phyloP scores from a whole-genome alignment of 1,139 yeast species.

The Taphrina betulina region DNA sequence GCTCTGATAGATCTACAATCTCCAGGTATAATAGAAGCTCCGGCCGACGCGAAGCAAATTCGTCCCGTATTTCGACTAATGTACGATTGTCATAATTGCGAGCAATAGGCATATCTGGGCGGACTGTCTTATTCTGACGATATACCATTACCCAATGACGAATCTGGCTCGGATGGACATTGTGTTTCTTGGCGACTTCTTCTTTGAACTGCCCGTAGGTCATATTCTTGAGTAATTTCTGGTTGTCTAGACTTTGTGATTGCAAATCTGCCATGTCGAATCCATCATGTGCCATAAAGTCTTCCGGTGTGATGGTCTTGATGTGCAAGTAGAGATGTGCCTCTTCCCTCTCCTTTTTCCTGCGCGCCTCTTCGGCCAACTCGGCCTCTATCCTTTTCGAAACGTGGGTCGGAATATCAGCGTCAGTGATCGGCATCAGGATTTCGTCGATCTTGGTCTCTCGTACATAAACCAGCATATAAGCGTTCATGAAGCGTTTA shows the following conservation, averaged over 20 bases:
- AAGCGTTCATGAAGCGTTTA: conserved; percentile 87
- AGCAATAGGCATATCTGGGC: conserved; percentile 58
- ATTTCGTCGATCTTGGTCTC: conserved; percentile 59
- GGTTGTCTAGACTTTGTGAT: conserved; percentile 41
- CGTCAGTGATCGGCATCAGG: conserved; percentile 58
- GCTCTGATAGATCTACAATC: conserved; percentile 27
- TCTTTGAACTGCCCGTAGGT: conserved; percentile 55
- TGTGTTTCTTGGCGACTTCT: conserved; percentile 52
- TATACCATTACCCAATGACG: conserved; percentile 66
- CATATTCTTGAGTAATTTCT: conserved; percentile 61
- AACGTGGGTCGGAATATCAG: conserved; percentile 68
- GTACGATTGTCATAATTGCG: conserved; percentile 39
- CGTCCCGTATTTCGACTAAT: conserved; percentile 30
- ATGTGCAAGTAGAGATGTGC: conserved; percentile 70
- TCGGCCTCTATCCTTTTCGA: conserved; percentile 65
- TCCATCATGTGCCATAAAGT: conserved; percentile 63
- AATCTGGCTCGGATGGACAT: conserved; percentile 48
- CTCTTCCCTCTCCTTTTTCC: conserved; percentile 71
- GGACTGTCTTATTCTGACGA: conserved; percentile 70
- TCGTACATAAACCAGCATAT: conserved; percentile 91
- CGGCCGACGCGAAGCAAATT: conserved; percentile 17
- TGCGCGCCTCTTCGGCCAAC: conserved; percentile 53
- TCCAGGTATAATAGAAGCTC: conserved; percentile 31
- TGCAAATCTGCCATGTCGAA: conserved; percentile 60
- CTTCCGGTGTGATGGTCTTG: conserved; percentile 54